Evolutionary conservation across 768 basidiomycete species (phyloP).

Genomic region (Russula dissimulans): DNA sequence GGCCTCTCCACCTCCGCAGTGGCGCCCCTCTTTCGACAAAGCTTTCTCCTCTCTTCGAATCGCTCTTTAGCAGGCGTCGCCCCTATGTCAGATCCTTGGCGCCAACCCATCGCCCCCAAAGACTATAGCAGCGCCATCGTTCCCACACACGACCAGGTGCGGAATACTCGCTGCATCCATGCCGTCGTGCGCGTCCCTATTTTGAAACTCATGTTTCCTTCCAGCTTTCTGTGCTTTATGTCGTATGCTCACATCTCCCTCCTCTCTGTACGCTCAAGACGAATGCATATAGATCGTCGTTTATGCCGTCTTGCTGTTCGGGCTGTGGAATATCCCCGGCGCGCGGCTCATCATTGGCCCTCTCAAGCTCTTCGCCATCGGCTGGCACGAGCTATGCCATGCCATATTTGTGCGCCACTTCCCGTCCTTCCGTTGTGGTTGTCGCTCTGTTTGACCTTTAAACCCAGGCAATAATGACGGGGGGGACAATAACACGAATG

Average conservation of each 20-base stretch:
- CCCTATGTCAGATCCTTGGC: constrained; percentile 10
- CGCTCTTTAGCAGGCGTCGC: neutral
- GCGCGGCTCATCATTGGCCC: constrained; percentile 73
- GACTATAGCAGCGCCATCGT: neutral
- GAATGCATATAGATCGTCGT: constrained; percentile 59
- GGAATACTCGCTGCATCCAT: neutral
- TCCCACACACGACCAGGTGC: constrained; percentile 17
- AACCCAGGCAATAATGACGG: constrained; percentile 62
- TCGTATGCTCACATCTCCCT: constrained; percentile 37
- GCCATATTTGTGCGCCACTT: constrained; percentile 52
- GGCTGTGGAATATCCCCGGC: constrained; percentile 80
- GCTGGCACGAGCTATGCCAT: constrained; percentile 85
- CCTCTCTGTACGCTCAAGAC: constrained; percentile 1
- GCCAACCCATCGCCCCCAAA: neutral
- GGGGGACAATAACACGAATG: constrained; percentile 68
- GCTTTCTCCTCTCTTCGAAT: neutral
- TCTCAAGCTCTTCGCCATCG: constrained; percentile 80
- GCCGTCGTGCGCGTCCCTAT: neutral
- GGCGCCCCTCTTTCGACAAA: neutral
- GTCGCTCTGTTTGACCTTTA: neutral
- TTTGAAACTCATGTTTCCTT: constrained; percentile 10
- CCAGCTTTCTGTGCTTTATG: constrained; percentile 67
- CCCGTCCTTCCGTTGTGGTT: neutral
- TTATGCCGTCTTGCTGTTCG: constrained; percentile 79
- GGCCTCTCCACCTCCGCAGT: neutral